phyloP scores from a whole-genome alignment of 2,329 filamentous ascomycete genomes.

The Alternaria incomplexa region DNA sequence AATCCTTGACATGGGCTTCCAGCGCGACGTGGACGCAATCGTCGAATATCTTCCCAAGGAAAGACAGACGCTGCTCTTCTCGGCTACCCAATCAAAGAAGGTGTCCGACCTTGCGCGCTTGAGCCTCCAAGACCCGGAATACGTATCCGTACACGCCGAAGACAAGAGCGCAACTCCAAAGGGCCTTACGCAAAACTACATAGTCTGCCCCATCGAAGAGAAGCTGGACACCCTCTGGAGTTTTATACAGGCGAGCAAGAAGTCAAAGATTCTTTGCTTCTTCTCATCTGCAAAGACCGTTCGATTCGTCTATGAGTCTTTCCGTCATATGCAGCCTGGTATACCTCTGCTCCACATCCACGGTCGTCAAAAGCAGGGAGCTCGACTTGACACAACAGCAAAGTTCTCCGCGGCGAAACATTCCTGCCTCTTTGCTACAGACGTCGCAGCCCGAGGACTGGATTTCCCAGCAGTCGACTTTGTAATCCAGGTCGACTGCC shows the following conservation, averaged over 20 bases:
- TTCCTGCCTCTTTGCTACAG: conserved; percentile 91
- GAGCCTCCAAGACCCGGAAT: conserved; percentile 89
- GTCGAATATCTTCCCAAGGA: conserved; percentile 86
- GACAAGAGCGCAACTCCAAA: conserved; percentile 80
- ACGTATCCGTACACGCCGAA: conserved; percentile 89
- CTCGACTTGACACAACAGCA: conserved; percentile 83
- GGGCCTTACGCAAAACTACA: conserved; percentile 88
- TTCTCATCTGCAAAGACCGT: conserved; percentile 96
- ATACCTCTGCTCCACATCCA: conserved; percentile 92
- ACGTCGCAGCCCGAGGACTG: conserved; percentile 90
- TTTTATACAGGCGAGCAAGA: conserved; percentile 89
- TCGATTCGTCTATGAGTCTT: conserved; percentile 91
- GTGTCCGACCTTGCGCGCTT: conserved; percentile 90
- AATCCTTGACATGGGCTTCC: conserved; percentile 98
- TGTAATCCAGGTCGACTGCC: conserved; percentile 98
- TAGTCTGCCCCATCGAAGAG: conserved; percentile 80
- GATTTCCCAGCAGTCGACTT: conserved; percentile 98
- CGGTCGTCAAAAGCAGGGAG: conserved; percentile 90
- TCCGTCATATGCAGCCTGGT: conserved; percentile 91
- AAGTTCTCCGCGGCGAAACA: conserved; percentile 82
- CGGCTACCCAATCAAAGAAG: conserved; percentile 92
- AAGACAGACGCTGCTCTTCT: conserved; percentile 92
- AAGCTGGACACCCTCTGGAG: conserved; percentile 93
- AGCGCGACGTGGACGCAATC: conserved; percentile 87
- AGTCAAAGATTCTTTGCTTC: conserved; percentile 95